Evolutionary conservation across 768 basidiomycete genomes (phyloP).

Genomic region (Tricholoma furcatifolium): DNA sequence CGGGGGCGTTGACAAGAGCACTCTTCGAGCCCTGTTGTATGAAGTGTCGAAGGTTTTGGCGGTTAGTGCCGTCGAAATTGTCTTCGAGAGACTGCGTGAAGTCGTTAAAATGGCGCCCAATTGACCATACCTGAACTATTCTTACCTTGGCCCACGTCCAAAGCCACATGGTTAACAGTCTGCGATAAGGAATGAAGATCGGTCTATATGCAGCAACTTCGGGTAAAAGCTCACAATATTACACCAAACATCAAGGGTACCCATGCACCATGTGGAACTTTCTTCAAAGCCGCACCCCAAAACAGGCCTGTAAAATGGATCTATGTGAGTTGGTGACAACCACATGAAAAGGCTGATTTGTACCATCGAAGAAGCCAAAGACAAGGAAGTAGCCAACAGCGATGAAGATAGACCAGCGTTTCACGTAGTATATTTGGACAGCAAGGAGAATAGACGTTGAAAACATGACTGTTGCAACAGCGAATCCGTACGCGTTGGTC

Average conservation of each 20-base stretch:
- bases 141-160: constrained; percentile 66
- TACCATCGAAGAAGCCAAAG: constrained; percentile 67
- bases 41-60: constrained; percentile 53
- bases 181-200: constrained; percentile 14
- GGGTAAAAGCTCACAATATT: constrained; percentile 36
- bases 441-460: constrained; percentile 56
- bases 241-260: constrained; percentile 60
- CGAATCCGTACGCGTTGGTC: constrained; percentile 63
- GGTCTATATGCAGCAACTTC: background rate
- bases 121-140: background rate
- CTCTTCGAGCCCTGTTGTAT: constrained; percentile 35
- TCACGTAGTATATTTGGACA: constrained; percentile 57
- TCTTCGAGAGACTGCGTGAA: constrained; percentile 50
- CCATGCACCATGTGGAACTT: constrained; percentile 67
- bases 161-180: constrained; percentile 48
- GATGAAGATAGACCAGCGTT: constrained; percentile 42
- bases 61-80: constrained; percentile 54
- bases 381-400: constrained; percentile 45
- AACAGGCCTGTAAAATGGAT: constrained; percentile 38
- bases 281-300: constrained; percentile 62
- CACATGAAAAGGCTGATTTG: background rate
- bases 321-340: background rate
- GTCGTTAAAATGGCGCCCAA: background rate
- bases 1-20: constrained; percentile 2
- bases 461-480: constrained; percentile 52